Evolutionary conservation across 305 asterid genomes (phyloP), one percentile per base, ranked within the genome.

Genomic region (Fraxinus ornus): DNA sequence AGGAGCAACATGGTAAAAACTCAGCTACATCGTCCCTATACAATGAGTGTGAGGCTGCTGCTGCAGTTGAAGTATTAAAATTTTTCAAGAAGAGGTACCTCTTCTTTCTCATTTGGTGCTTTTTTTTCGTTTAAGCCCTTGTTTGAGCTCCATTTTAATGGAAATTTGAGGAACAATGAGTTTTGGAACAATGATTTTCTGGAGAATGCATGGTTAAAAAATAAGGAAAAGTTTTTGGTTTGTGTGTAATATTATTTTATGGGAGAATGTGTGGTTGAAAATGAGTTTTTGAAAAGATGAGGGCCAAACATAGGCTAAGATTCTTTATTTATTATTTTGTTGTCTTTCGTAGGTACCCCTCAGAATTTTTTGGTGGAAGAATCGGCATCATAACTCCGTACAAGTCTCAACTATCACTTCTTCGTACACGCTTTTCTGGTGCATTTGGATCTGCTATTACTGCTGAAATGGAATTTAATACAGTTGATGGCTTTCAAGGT

Each of bases 401-500:
- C 82, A 95, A 88, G 86, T 88, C 90, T 84, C 99, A 96, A 80
- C 89, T 93, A 79, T 93, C 97, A 77, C 92, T 94, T 49, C 83
- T 96, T 84, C 97, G 95, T 26, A 90, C 98, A 28, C 92, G 96
- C 75, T 92, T 94, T 84, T 91, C 96, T 80, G 83, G 86, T 88
- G 98, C 95, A 83, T 93, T 96, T 89, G 99, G 99, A 83, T 85
- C 98, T 86, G 88, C 95, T 75, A 80, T 93, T 81, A 72, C 91
- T 21, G 88, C 94, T 62, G 97, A 93, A 75, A 94, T 96, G 86
- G 99, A 96, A 85, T 94, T 96, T 76, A 96, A 96, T 85, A 96
- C 99, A n/a, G 97, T 96, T 68, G 98, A 96, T 86, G 99, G 99
- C 85, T 96, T 96, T 87, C 99, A 96, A 91, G 99, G 99, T 32